A percentile compares a stretch with the other conserved stretches of the same genome.
phyloP scores from a whole-genome alignment of 495 filamentous ascomycete genomes.

The Talaromyces borbonicus region DNA sequence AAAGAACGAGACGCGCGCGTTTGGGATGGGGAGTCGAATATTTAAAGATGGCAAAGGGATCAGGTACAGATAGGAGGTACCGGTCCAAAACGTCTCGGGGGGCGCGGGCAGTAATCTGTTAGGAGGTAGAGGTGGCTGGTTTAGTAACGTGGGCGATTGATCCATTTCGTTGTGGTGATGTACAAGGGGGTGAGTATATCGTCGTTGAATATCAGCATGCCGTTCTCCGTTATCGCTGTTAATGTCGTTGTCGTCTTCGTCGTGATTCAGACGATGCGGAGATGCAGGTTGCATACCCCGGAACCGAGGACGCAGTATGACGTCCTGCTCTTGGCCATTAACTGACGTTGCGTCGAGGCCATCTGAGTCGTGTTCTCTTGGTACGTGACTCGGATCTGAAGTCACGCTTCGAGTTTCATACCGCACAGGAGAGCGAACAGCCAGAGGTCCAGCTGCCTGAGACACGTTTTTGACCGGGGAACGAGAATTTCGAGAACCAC shows the following conservation, averaged over 20 bases:
- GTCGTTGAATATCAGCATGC: constrained; percentile 17
- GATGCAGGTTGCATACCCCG: constrained; percentile 17
- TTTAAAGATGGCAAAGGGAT: constrained; percentile 7
- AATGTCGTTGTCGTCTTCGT: not conserved
- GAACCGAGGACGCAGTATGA: constrained; percentile 28
- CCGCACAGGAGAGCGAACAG: constrained; percentile 22
- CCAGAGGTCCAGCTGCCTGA: constrained; percentile 9
- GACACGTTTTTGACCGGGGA: constrained; percentile 24
- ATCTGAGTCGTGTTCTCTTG: constrained; percentile 12
- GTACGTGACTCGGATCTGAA: constrained; percentile 12
- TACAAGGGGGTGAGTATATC: constrained; percentile 18
- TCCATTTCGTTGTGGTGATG: constrained; percentile 1
- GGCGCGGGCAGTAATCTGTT: constrained; percentile 51
- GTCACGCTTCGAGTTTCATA: constrained; percentile 19
- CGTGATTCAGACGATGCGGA: constrained; percentile 10
- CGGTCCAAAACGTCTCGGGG: constrained; percentile 13
- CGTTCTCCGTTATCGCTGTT: not conserved
- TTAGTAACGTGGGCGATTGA: constrained; percentile 16
- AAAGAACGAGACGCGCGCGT: constrained; percentile 38
- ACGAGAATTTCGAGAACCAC: constrained; percentile 18
- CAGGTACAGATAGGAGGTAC: constrained; percentile 1
- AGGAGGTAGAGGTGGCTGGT: not conserved
- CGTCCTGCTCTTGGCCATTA: constrained; percentile 23
- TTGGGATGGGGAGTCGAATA: constrained; percentile 15
- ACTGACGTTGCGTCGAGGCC: constrained; percentile 10